Percentiles rank a stretch among this genome's conserved stretches.
Conservation (phyloP, 345 rosid species). For the Ailanthus altissimus region DNA sequence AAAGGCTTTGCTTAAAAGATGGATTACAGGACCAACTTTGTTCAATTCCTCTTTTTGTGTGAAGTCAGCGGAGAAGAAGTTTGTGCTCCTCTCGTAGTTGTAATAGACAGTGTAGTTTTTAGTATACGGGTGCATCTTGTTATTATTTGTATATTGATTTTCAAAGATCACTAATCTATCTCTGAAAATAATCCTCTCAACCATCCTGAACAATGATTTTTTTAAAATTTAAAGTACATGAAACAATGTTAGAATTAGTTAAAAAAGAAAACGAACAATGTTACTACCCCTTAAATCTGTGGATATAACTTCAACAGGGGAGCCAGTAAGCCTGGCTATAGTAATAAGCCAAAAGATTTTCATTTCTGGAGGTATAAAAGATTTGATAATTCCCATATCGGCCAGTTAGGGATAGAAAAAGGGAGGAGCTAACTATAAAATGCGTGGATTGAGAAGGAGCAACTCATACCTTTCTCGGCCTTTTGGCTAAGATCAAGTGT, state of each 20-base stretch:
- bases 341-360: too few species aligned
- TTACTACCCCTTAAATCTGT: too few species aligned
- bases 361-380: background rate
- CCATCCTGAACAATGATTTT: too few species aligned
- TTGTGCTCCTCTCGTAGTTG: background rate
- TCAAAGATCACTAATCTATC: too few species aligned
- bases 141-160: too few species aligned
- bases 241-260: too few species aligned
- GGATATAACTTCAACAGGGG: too few species aligned
- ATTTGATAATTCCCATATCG: background rate
- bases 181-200: too few species aligned
- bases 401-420: background rate
- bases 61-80: background rate
- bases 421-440: background rate
- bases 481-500: constrained; percentile 68
- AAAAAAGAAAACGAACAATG: too few species aligned
- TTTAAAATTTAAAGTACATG: too few species aligned
- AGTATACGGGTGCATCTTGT: background rate
- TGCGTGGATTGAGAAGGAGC: rapidly evolving
- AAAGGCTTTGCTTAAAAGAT: background rate
- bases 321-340: too few species aligned
- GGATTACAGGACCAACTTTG: background rate
- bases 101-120: background rate
- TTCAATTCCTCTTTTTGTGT: background rate
- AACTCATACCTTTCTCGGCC: constrained; percentile 63